These are phyloP conservation scores for Tylopilus subfusipes DNA, from an alignment of 768 basidiomycete species.

Conservation along the genomic window DNA sequence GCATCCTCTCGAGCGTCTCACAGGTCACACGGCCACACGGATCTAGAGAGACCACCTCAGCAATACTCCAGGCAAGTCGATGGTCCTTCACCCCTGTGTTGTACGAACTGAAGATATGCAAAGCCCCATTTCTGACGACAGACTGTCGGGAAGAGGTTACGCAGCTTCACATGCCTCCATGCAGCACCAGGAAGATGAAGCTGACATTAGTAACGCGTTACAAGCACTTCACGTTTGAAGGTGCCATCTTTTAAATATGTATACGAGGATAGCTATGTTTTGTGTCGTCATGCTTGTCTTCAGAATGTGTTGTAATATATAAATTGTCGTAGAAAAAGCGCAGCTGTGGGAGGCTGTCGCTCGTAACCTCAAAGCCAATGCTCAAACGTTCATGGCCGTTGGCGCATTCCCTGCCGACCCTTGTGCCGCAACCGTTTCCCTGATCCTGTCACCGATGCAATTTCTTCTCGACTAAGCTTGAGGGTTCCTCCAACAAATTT, in stretches of 20 bases:
- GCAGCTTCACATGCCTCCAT: conserved; percentile 15
- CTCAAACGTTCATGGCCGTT: neutral
- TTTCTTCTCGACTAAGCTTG: conserved; percentile 60
- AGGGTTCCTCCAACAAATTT: conserved; percentile 69
- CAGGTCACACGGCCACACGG: conserved; percentile 19
- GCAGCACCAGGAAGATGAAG: conserved; percentile 17
- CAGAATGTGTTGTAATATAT: conserved; percentile 5
- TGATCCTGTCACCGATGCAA: conserved; percentile 37
- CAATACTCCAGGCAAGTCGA: conserved; percentile 20
- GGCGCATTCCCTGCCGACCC: neutral
- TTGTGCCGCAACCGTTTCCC: conserved; percentile 3
- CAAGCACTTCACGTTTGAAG: conserved; percentile 24
- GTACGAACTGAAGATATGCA: conserved; percentile 5
- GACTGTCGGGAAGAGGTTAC: conserved; percentile 23
- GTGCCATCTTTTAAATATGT: neutral
- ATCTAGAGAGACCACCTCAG: conserved; percentile 14
- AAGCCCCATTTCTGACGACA: conserved; percentile 26
- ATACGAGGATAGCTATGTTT: conserved; percentile 1
- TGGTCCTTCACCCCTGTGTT: neutral
- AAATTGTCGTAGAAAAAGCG: neutral
- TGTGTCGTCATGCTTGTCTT: conserved; percentile 4
- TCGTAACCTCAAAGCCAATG: neutral
- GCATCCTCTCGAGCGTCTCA: conserved; percentile 28
- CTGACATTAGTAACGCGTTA: conserved; percentile 23
- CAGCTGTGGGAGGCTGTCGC: neutral